phyloP scores from a whole-genome alignment of 768 basidiomycete species.

The Lentinula aciculospora region DNA sequence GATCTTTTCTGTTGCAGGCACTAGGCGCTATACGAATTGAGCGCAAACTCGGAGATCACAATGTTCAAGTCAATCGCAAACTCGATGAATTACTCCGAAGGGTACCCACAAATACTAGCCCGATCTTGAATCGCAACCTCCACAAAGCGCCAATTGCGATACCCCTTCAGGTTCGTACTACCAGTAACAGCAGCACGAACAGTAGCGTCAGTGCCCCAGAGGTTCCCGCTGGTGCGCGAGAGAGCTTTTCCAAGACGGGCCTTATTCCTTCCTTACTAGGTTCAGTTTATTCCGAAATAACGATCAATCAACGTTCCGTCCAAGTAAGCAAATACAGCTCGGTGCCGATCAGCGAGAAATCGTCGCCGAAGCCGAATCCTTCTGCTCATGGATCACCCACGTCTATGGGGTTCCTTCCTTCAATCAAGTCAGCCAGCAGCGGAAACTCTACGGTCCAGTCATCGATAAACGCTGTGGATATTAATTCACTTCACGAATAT shows the following conservation, averaged over 20 bases:
- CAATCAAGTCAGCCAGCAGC: neutral
- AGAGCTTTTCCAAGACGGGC: neutral
- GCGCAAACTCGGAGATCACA: constrained; percentile 6
- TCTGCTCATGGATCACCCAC: neutral
- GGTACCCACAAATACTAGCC: neutral
- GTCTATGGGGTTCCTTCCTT: neutral
- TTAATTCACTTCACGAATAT: neutral
- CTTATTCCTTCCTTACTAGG: neutral
- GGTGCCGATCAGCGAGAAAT: neutral
- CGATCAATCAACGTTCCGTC: neutral
- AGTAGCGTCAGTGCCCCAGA: neutral
- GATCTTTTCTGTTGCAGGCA: neutral
- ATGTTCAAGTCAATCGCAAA: constrained; percentile 8
- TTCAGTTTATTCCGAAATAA: neutral
- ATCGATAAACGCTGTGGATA: neutral
- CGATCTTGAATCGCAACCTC: neutral
- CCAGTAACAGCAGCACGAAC: neutral
- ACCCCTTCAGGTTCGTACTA: neutral
- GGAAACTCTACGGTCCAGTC: neutral
- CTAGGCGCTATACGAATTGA: constrained; percentile 7
- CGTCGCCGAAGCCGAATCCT: neutral
- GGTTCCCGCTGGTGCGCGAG: neutral
- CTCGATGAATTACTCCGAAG: constrained; percentile 9
- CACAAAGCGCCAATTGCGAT: neutral
- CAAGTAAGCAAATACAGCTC: neutral